Evolutionary conservation across 1,139 yeast genomes (phyloP).

Genomic region (Schizosaccharomyces versatilis): DNA sequence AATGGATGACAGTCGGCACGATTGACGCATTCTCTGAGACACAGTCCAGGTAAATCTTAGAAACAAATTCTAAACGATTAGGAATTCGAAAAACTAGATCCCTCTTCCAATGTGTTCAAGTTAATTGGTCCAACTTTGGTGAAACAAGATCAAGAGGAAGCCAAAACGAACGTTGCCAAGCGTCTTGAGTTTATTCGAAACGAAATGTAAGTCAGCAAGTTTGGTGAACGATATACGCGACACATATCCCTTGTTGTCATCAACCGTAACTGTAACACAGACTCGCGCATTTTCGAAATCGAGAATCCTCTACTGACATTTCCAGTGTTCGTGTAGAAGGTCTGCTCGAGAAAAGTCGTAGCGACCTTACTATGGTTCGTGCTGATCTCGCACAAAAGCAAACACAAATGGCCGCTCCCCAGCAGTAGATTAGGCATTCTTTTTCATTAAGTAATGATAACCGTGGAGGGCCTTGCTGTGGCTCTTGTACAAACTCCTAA

Average conservation of each 20-base stretch:
- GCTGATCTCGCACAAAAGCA: neutral
- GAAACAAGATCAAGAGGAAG: constrained; percentile 2
- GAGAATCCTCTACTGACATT: neutral
- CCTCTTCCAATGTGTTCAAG: neutral
- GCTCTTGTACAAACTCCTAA: constrained; percentile 13
- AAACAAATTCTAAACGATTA: neutral
- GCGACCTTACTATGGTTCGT: neutral
- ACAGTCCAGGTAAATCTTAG: neutral
- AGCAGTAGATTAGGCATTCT: neutral
- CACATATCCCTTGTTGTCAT: no score
- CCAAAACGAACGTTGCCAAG: neutral
- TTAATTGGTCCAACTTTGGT: constrained; percentile 2
- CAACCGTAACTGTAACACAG: neutral
- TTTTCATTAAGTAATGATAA: neutral
- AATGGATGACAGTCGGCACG: neutral
- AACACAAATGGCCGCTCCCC: neutral
- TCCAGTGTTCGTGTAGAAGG: neutral
- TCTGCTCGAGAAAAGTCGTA: neutral
- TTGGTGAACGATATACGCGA: no score
- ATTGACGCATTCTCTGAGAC: no score
- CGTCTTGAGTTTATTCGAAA: neutral
- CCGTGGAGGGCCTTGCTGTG: neutral
- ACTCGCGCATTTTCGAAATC: neutral
- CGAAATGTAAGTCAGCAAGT: neutral
- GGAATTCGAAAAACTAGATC: neutral